Conservation (phyloP, 192 early-diverging fungal genomes). For the Umbelopsis ramanniana region DNA sequence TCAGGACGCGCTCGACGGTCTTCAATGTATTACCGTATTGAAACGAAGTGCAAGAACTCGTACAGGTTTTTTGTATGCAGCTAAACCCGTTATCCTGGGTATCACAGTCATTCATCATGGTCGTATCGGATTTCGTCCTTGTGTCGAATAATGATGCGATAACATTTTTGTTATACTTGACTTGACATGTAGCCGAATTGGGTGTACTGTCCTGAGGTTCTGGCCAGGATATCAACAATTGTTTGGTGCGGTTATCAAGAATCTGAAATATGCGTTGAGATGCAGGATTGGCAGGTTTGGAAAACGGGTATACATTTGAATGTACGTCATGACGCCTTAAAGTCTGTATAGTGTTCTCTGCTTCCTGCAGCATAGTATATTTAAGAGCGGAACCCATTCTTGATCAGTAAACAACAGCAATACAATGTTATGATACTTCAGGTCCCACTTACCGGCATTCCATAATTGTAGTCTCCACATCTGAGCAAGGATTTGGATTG, state of each 20-base stretch:
- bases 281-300: constrained; percentile 7
- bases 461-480: constrained; percentile 10
- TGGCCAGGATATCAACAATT: constrained; percentile 30
- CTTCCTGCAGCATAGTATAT: background rate
- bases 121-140: background rate
- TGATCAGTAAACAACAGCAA: background rate
- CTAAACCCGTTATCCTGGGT: constrained; percentile 3
- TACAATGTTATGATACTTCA: background rate
- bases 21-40: background rate
- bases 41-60: background rate
- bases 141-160: background rate
- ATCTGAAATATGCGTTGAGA: constrained; percentile 18
- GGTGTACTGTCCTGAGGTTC: background rate
- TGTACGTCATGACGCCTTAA: background rate
- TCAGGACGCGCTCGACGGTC: constrained; percentile 3
- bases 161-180: background rate
- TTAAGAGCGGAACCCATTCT: background rate
- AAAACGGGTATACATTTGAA: constrained; percentile 4
- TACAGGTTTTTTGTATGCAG: constrained; percentile 17
- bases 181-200: background rate
- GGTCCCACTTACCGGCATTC: background rate
- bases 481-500: constrained; percentile 13
- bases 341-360: background rate
- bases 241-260: constrained; percentile 29
- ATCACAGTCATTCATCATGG: background rate